Percentiles rank a stretch among this genome's conserved stretches.
phyloP scores from a whole-genome alignment of 2,329 filamentous ascomycete species.

The Neoarthrinium moseri region DNA sequence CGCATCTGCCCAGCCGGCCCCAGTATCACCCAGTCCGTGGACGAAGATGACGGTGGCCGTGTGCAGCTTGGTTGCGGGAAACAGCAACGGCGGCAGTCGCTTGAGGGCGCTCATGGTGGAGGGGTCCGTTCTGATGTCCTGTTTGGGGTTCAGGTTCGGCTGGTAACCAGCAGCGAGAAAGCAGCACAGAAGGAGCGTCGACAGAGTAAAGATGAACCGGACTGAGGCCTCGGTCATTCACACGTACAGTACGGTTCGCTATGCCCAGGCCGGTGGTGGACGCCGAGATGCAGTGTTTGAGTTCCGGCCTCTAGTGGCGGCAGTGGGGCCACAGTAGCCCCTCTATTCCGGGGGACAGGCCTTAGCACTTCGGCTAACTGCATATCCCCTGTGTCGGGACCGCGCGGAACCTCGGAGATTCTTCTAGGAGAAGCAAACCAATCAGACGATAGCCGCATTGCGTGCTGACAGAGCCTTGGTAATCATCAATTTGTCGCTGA shows the following conservation, averaged over 20 bases:
- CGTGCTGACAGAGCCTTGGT: conserved; percentile 30
- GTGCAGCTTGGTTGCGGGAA: conserved; percentile 50
- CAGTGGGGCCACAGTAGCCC: not conserved
- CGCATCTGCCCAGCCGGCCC: conserved; percentile 74
- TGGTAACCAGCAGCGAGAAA: not conserved
- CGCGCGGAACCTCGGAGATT: no score
- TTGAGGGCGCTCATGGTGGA: conserved; percentile 19
- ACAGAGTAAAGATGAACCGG: not conserved
- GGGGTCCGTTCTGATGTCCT: not conserved
- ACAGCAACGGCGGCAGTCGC: conserved; percentile 25
- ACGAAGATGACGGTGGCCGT: conserved; percentile 94
- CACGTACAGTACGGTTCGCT: no score
- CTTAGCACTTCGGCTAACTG: no score
- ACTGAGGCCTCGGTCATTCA: not conserved
- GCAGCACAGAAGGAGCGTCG: not conserved
- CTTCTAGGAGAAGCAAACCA: no score
- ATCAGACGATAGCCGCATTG: no score
- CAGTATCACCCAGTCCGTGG: conserved; percentile 87
- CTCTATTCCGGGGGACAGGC: no score
- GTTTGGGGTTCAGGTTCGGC: not conserved
- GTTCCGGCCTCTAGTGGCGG: not conserved
- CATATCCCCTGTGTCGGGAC: no score
- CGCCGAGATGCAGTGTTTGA: not conserved
- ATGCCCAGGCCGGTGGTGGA: not conserved
- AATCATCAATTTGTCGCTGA: conserved; percentile 16